A percentile compares a stretch with the other conserved stretches of the same genome.
Conservation (phyloP, 2,329 filamentous ascomycete species). For the Cercospora brassicicola region DNA sequence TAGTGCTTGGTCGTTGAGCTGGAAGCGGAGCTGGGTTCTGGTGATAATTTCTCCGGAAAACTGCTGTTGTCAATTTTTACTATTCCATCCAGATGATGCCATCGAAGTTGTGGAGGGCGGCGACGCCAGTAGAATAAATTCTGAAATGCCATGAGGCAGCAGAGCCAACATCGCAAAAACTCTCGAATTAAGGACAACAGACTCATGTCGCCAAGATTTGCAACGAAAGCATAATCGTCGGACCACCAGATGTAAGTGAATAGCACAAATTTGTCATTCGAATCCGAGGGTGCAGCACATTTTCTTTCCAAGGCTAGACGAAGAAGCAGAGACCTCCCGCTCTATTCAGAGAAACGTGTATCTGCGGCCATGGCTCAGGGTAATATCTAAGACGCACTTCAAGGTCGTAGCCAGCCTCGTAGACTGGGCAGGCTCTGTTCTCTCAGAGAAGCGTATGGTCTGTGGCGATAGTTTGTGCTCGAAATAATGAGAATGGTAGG, state of each 20-base stretch:
- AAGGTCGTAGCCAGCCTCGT: no score
- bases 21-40: neutral
- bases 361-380: no score
- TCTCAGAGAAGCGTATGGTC: no score
- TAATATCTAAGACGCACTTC: no score
- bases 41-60: neutral
- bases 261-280: neutral
- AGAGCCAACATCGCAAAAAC: neutral
- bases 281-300: neutral
- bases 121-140: neutral
- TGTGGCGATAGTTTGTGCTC: no score
- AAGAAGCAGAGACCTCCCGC: no score
- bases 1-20: neutral
- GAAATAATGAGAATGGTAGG: no score
- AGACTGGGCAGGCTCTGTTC: no score
- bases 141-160: neutral
- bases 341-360: no score
- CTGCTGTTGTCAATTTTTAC: neutral
- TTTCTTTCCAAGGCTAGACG: no score
- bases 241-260: neutral
- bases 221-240: neutral
- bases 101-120: neutral
- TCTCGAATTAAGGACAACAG: neutral
- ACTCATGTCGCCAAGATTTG: neutral
- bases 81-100: neutral